Evolutionary conservation across 306 rosid species (phyloP).

Genomic region (Trifolium pratense): DNA sequence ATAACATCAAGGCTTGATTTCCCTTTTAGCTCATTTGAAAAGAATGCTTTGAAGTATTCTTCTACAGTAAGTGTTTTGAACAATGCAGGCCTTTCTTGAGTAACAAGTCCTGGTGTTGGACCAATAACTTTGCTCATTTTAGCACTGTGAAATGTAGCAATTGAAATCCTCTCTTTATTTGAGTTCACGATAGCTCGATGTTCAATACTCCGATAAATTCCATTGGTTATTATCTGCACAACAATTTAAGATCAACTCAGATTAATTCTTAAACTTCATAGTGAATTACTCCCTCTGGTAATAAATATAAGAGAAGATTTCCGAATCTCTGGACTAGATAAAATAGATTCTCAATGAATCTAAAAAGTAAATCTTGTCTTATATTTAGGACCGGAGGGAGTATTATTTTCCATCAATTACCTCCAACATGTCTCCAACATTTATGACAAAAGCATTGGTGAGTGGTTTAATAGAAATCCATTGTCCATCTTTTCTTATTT

Average conservation of each 20-base stretch:
- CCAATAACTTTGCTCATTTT: background rate
- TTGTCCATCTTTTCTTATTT: background rate
- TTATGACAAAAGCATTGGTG: slow-evolving; percentile 43
- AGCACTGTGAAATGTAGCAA: background rate
- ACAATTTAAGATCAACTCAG: no score
- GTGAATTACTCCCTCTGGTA: no score
- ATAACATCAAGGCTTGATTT: background rate
- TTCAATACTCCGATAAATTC: no score
- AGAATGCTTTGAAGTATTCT: background rate
- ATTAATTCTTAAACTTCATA: no score
- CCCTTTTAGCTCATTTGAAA: background rate
- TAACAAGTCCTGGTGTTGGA: background rate
- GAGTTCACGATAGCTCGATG: no score
- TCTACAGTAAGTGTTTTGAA: background rate
- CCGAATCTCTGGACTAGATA: no score
- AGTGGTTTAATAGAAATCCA: slow-evolving; percentile 22
- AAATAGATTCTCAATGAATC: no score
- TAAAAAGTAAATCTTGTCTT: no score
- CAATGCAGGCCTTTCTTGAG: background rate
- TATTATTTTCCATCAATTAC: background rate
- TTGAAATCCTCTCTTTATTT: background rate
- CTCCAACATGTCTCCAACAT: slow-evolving; percentile 41
- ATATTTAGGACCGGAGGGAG: background rate
- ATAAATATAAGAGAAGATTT: no score
- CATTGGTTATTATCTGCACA: no score